These are phyloP conservation scores for Gonium pectorale DNA, from an alignment of 139 green algal genomes.

Conservation along the genomic window DNA sequence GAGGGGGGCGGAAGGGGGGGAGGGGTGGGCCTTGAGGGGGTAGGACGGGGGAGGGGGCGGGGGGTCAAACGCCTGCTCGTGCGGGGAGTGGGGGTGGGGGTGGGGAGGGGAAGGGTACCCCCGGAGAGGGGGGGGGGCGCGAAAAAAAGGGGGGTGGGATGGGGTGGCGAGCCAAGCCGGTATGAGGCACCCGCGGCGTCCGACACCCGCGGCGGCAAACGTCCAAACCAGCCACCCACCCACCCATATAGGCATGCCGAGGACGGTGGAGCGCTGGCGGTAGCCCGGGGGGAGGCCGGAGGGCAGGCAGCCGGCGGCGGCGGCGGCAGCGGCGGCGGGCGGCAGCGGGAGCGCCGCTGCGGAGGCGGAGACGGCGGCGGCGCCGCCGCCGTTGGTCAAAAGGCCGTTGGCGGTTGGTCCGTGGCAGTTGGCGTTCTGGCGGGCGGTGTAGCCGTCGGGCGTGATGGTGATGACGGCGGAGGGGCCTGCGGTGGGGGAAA, in stretches of 20 bases:
- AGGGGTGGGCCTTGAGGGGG: too few relatives aligned
- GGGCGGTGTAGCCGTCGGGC: not conserved
- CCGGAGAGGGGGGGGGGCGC: too few relatives aligned
- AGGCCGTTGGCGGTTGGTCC: not conserved
- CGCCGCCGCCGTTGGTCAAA: too few relatives aligned
- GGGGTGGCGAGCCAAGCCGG: too few relatives aligned
- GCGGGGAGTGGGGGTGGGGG: too few relatives aligned
- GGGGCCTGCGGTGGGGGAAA: too few relatives aligned
- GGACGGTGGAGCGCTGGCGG: constrained; percentile 19
- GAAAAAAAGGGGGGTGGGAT: too few relatives aligned
- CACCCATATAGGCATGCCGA: constrained; percentile 34
- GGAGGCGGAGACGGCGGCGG: not conserved
- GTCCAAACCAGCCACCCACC: constrained; percentile 56
- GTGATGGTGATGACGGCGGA: constrained; percentile 18
- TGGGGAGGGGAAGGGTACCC: too few relatives aligned
- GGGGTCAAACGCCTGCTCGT: too few relatives aligned
- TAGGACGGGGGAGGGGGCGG: too few relatives aligned
- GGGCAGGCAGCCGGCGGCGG: not conserved
- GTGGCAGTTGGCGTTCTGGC: not conserved
- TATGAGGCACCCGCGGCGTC: not conserved
- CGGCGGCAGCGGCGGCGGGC: not conserved
- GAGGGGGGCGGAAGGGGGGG: too few relatives aligned
- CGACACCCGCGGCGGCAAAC: constrained; percentile 40
- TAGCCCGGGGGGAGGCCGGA: too few relatives aligned
- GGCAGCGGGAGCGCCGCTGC: not conserved